A percentile compares a stretch with the other conserved stretches of the same genome.
Evolutionary conservation across 2,329 filamentous ascomycete species (phyloP).

Genomic region (Penicillium sp.): DNA sequence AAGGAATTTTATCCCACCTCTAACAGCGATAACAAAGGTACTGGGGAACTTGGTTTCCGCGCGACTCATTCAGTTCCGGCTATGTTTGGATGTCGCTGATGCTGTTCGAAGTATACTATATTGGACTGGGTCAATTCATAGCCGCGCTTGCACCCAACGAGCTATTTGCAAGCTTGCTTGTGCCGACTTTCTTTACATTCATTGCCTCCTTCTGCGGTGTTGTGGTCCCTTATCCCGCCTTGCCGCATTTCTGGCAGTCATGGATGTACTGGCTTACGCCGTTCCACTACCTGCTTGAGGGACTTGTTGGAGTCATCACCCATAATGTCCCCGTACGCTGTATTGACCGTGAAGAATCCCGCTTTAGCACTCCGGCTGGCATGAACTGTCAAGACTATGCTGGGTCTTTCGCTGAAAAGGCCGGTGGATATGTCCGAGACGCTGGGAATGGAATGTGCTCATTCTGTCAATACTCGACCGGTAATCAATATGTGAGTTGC

Average conservation of each 20-base stretch:
- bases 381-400: slow-evolving; percentile 61
- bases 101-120: slow-evolving; percentile 64
- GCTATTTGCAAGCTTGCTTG: slow-evolving; percentile 62
- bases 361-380: slow-evolving; percentile 58
- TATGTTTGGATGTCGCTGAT: slow-evolving; percentile 64
- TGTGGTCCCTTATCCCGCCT: slow-evolving; percentile 62
- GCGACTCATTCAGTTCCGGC: slow-evolving; percentile 56
- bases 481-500: slow-evolving; percentile 56
- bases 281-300: slow-evolving; percentile 65
- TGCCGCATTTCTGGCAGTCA: slow-evolving; percentile 64
- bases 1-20: background rate
- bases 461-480: slow-evolving; percentile 61
- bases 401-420: slow-evolving; percentile 48
- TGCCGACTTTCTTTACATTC: slow-evolving; percentile 68
- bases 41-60: slow-evolving; percentile 53
- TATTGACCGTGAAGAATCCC: slow-evolving; percentile 55
- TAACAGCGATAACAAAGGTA: slow-evolving; percentile 39
- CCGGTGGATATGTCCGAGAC: slow-evolving; percentile 60
- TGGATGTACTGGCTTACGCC: slow-evolving; percentile 68
- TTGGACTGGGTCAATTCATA: slow-evolving; percentile 65
- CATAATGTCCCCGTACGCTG: slow-evolving; percentile 58
- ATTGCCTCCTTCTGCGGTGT: slow-evolving; percentile 73
- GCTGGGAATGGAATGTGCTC: slow-evolving; percentile 58
- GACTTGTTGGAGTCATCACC: slow-evolving; percentile 55
- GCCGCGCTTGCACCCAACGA: slow-evolving; percentile 66